Conservation (phyloP, 2,329 filamentous ascomycete genomes). For the Sphaerostilbella broomeana region DNA sequence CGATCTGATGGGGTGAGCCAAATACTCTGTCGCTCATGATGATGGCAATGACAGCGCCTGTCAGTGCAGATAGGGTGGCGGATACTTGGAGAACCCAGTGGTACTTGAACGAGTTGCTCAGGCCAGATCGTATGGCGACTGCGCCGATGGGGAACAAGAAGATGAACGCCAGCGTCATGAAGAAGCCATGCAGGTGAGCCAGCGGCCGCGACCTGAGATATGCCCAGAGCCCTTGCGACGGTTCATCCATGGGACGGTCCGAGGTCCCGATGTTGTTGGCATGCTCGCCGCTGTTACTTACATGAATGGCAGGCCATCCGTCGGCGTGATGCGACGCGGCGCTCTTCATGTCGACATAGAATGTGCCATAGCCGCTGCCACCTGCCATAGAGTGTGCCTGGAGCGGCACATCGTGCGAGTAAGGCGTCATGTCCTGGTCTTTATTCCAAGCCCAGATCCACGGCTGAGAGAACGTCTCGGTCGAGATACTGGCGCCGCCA, state of each 20-base stretch:
- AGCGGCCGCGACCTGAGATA: slow-evolving; percentile 2
- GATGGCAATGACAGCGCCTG: slow-evolving; percentile 8
- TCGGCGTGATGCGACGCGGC: slow-evolving; percentile 13
- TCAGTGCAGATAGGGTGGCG: slow-evolving; percentile 3
- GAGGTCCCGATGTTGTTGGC: slow-evolving; percentile 12
- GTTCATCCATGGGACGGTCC: slow-evolving; percentile 5
- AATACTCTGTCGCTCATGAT: slow-evolving; percentile 6
- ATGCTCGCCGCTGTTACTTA: slow-evolving; percentile 1
- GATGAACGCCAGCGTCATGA: slow-evolving; percentile 16
- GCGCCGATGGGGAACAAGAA: slow-evolving; percentile 16
- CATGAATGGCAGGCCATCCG: slow-evolving; percentile 9
- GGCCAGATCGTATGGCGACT: slow-evolving; percentile 15
- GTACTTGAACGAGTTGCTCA: slow-evolving; percentile 13
- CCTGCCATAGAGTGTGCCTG: slow-evolving; percentile 13
- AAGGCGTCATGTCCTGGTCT: slow-evolving; percentile 17
- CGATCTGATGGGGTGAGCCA: slow-evolving; percentile 14
- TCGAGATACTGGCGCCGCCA: slow-evolving; percentile 14
- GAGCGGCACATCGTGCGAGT: slow-evolving; percentile 11
- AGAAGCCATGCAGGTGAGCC: slow-evolving; percentile 14
- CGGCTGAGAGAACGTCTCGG: slow-evolving; percentile 17
- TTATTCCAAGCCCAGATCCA: slow-evolving; percentile 23
- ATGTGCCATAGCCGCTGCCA: slow-evolving; percentile 13
- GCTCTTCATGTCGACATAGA: slow-evolving; percentile 17
- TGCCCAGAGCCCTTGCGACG: neutral
- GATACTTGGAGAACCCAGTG: slow-evolving; percentile 17